Evolutionary conservation across 176 grass and related monocot genomes (phyloP), one percentile per base, ranked within the genome.

Genomic region (Pharus latifolius): DNA sequence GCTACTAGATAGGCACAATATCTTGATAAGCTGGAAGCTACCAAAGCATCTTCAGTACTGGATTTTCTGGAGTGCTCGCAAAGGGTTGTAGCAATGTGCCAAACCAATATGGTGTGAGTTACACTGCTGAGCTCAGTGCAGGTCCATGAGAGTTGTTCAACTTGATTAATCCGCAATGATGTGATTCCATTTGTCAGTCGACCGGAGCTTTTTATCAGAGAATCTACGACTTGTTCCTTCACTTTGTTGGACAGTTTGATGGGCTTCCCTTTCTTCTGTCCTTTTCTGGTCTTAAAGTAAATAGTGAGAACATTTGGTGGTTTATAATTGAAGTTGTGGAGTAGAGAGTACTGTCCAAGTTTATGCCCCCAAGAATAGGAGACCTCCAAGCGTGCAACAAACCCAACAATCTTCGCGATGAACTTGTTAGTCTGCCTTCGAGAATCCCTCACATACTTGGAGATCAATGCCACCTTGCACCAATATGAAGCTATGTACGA

Each of bases 381-480:
- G 0, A n/a, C 9, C 44, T 67, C 35, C 0, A 37, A 16, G 6
- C 65, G 49, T 30, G 51, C 15, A 9, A 49, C 15, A 16, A 33
- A 10, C 1, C 11, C 29, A 0, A 50, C 23, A n/a, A 34, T 34
- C 29, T 3, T 68, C 7, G 17, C 30, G 10, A 1, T 0, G 10
- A 14, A 49, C n/a, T n/a, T n/a, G n/a, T n/a, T n/a, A n/a, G n/a
- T n/a, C n/a, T n/a, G n/a, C n/a, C n/a, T n/a, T n/a, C n/a, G n/a
- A 25, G 13, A 70, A 38, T 7, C 19, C 13, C 32, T 11, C 7
- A 71, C 23, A 2, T 71, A 71, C 16, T 16, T 71, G 4, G 7
- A 35, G 35, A 72, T 72, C 4, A 44, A 17, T 0, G 35, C 51
- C 68, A 72, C 68, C 68, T 72, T 72, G 49, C 55, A 44, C 68